Evolutionary conservation across 495 filamentous ascomycete genomes (phyloP).

Genomic region (Penicillium soppii): DNA sequence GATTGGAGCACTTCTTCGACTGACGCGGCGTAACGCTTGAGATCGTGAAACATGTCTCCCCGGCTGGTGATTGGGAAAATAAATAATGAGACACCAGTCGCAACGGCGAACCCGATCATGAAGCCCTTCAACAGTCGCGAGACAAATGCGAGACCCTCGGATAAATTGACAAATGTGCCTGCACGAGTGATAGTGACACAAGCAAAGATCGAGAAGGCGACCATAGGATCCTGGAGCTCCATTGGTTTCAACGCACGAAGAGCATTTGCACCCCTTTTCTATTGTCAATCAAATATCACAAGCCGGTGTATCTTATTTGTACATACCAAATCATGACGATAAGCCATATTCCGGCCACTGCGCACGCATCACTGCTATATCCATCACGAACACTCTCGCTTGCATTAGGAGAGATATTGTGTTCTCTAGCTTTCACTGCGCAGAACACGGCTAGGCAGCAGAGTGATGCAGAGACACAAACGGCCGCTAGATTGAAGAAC

Average conservation of each 20-base stretch:
- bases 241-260: slow-evolving; percentile 61
- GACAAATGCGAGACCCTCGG: slow-evolving; percentile 51
- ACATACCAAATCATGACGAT: slow-evolving; percentile 69
- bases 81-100: slow-evolving; percentile 60
- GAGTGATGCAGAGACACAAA: slow-evolving; percentile 61
- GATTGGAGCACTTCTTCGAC: slow-evolving; percentile 52
- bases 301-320: slow-evolving; percentile 21
- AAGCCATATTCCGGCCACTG: slow-evolving; percentile 73
- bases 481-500: slow-evolving; percentile 55
- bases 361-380: slow-evolving; percentile 57
- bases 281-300: slow-evolving; percentile 3
- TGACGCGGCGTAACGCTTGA: slow-evolving; percentile 50
- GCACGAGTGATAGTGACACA: slow-evolving; percentile 53
- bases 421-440: slow-evolving; percentile 59
- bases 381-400: slow-evolving; percentile 24
- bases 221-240: slow-evolving; percentile 65
- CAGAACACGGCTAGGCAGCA: slow-evolving; percentile 65
- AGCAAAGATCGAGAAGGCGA: slow-evolving; percentile 67
- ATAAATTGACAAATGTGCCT: slow-evolving; percentile 48
- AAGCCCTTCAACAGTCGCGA: slow-evolving; percentile 58
- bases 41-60: slow-evolving; percentile 54
- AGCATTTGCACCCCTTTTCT: slow-evolving; percentile 27
- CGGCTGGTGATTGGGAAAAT: slow-evolving; percentile 65
- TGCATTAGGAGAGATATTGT: slow-evolving; percentile 44
- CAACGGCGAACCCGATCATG: slow-evolving; percentile 64